Evolutionary conservation across 2,329 filamentous ascomycete genomes (phyloP).

Genomic region (Neonectria neomacrospora): DNA sequence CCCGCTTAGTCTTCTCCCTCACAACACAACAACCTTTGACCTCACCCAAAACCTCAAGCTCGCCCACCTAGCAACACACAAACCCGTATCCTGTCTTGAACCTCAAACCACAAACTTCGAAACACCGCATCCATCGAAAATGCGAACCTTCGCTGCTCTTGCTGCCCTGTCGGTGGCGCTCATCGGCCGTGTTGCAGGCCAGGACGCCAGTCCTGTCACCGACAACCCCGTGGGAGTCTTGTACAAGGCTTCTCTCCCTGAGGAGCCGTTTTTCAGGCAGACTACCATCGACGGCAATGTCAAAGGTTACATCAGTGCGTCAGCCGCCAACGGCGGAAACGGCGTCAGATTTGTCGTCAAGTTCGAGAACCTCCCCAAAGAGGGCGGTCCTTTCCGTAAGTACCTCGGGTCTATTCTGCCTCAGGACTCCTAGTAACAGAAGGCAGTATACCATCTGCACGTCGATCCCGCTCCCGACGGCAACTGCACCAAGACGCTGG

Average conservation of each 20-base stretch:
- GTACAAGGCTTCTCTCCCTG: constrained; percentile 68
- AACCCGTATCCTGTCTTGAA: background rate
- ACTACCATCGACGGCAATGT: constrained; percentile 63
- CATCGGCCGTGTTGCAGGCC: constrained; percentile 44
- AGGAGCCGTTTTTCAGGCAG: constrained; percentile 61
- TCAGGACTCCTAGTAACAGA: constrained; percentile 20
- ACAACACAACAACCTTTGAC: background rate
- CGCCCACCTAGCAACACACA: constrained; percentile 1
- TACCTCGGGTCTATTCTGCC: constrained; percentile 24
- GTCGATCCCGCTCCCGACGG: constrained; percentile 72
- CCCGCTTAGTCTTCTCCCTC: background rate
- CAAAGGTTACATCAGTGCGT: constrained; percentile 62
- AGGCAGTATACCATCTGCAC: constrained; percentile 78
- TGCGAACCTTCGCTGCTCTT: constrained; percentile 39
- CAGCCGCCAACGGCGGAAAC: constrained; percentile 58
- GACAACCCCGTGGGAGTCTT: constrained; percentile 66
- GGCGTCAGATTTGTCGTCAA: constrained; percentile 67
- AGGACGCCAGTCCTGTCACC: constrained; percentile 61
- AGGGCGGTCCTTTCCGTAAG: constrained; percentile 70
- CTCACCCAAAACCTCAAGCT: constrained; percentile 4
- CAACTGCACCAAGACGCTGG: constrained; percentile 76
- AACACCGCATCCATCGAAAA: constrained; percentile 22
- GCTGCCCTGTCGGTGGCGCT: constrained; percentile 45
- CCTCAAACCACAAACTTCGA: background rate
- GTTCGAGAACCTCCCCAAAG: constrained; percentile 68